phyloP scores from a whole-genome alignment of 352 stramenopile species.

The Phytophthora podocarpi region DNA sequence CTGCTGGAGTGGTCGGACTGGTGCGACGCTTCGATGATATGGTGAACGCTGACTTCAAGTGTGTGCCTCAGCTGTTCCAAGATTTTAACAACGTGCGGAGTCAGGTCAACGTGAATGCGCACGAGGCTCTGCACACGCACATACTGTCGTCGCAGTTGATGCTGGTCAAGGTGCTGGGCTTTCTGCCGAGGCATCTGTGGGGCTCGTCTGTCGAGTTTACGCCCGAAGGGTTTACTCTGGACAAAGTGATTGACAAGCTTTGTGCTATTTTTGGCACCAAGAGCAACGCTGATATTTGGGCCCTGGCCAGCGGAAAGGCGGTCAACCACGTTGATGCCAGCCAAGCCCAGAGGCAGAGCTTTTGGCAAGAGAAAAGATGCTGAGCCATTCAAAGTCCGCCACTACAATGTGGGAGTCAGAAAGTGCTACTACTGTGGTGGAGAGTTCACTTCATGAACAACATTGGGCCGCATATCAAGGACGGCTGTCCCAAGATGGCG shows the following conservation, averaged over 20 bases:
- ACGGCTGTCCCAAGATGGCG: no score
- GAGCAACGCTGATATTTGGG: conserved; percentile 7
- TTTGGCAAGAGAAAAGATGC: not conserved
- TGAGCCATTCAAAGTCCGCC: no score
- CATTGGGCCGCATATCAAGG: not conserved
- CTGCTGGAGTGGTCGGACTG: not conserved
- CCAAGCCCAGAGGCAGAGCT: not conserved
- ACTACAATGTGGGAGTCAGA: not conserved
- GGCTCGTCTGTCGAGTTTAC: not conserved
- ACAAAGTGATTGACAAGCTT: not conserved
- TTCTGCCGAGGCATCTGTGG: conserved; percentile 5
- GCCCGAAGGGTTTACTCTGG: not conserved
- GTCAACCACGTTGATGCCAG: conserved; percentile 5
- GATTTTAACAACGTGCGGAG: not conserved
- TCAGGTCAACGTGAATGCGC: not conserved
- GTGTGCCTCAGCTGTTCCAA: not conserved
- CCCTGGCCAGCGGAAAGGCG: not conserved
- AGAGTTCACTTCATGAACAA: not conserved
- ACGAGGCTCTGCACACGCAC: not conserved
- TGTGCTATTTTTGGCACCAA: conserved; percentile 8
- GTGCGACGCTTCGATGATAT: not conserved
- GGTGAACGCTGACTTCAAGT: conserved; percentile 1
- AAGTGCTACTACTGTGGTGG: not conserved
- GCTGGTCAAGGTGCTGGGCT: conserved; percentile 1
- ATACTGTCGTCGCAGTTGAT: not conserved